phyloP scores from a whole-genome alignment of 352 stramenopile genomes.

The Phytophthora pseudosyringae region DNA sequence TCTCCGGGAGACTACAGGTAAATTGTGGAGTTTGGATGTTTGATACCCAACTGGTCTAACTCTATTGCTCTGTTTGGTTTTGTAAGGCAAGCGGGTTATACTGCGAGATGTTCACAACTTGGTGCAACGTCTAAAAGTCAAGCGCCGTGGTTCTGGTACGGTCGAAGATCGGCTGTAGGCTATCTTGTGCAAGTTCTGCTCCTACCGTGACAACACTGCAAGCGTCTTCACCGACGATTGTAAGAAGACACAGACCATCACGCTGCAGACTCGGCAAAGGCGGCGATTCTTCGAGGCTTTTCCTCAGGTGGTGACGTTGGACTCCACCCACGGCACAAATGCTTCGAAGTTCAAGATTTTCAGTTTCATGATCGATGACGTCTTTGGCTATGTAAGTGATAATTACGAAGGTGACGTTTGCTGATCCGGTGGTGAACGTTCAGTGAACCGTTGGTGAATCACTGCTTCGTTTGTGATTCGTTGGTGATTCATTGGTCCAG shows the following conservation, averaged over 20 bases:
- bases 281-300: background rate
- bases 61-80: background rate
- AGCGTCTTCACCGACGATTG: background rate
- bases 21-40: background rate
- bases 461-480: background rate
- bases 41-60: background rate
- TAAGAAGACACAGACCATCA: background rate
- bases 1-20: background rate
- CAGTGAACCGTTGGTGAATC: background rate
- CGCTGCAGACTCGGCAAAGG: conserved; percentile 6
- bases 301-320: conserved; percentile 1
- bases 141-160: background rate
- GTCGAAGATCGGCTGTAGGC: conserved; percentile 5
- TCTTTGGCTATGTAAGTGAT: conserved; percentile 17
- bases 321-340: conserved; percentile 9
- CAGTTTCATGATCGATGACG: conserved; percentile 17
- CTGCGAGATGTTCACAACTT: background rate
- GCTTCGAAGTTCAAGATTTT: conserved; percentile 17
- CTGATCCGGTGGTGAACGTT: too few species aligned
- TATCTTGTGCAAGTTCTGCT: conserved; percentile 1
- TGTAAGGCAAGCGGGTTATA: background rate
- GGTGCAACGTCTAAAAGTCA: background rate
- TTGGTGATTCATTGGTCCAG: background rate
- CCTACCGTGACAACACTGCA: background rate
- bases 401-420: too few species aligned